Conservation (phyloP, 2,329 filamentous ascomycete species). For the Gliomastix tumulicola region DNA sequence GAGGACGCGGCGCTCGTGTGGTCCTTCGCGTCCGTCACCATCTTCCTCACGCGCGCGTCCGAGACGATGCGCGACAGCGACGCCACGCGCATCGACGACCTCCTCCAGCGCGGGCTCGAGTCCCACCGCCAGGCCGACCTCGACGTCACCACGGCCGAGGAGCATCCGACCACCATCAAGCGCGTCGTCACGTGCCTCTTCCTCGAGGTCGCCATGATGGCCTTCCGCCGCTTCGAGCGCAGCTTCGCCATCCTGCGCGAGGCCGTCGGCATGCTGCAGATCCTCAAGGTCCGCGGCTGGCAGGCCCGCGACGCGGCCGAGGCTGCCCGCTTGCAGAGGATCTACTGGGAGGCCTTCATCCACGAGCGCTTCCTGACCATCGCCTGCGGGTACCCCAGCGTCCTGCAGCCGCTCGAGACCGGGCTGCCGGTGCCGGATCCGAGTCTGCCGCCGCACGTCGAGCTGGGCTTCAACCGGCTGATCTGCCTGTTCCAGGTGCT, state of each 20-base stretch:
- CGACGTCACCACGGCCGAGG: slow-evolving; percentile 18
- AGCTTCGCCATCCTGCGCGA: slow-evolving; percentile 44
- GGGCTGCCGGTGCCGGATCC: slow-evolving; percentile 21
- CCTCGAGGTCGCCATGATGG: slow-evolving; percentile 44
- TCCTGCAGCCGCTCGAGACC: slow-evolving; percentile 20
- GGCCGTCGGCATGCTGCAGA: slow-evolving; percentile 34
- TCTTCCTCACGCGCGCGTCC: slow-evolving; percentile 22
- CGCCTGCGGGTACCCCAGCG: slow-evolving; percentile 34
- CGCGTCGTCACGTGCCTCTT: slow-evolving; percentile 42
- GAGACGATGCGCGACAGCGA: slow-evolving; percentile 18
- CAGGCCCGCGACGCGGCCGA: neutral
- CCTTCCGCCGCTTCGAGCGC: slow-evolving; percentile 36
- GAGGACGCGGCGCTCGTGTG: slow-evolving; percentile 27
- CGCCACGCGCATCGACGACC: slow-evolving; percentile 17
- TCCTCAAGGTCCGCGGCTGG: slow-evolving; percentile 9
- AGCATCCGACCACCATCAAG: slow-evolving; percentile 30
- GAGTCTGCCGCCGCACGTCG: slow-evolving; percentile 23
- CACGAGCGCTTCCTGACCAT: slow-evolving; percentile 49
- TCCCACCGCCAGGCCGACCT: slow-evolving; percentile 18
- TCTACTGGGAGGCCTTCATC: slow-evolving; percentile 50
- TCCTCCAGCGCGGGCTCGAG: slow-evolving; percentile 16
- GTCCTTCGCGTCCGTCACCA: slow-evolving; percentile 24
- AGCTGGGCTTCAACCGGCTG: slow-evolving; percentile 27
- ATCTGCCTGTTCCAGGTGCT: slow-evolving; percentile 27
- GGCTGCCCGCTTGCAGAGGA: slow-evolving; percentile 24